Conservation (phyloP, 768 basidiomycete species). For the Tricholoma matsutake region DNA sequence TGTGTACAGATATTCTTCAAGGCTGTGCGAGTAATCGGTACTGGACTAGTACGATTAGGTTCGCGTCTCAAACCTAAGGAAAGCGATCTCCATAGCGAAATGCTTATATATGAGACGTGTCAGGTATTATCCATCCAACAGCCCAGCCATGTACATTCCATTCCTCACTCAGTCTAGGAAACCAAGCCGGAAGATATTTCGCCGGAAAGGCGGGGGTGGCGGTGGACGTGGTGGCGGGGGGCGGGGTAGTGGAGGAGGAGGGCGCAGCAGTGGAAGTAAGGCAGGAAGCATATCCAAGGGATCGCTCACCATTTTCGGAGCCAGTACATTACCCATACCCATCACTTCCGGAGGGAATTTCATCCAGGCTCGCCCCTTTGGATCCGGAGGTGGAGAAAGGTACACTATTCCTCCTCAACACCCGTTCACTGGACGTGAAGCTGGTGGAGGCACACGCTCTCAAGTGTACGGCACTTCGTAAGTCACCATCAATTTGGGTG, state of each 20-base stretch:
- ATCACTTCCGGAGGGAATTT: constrained; percentile 1
- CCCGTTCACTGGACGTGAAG: constrained; percentile 10
- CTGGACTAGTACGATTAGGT: no score
- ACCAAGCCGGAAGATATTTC: constrained; percentile 1
- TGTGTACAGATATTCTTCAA: no score
- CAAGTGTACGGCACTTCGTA: constrained; percentile 11
- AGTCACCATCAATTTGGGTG: constrained; percentile 6
- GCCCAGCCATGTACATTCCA: constrained; percentile 8
- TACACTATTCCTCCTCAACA: constrained; percentile 8
- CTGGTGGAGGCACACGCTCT: constrained; percentile 9
- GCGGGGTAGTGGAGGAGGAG: constrained; percentile 1
- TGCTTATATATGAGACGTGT: background rate
- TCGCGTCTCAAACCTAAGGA: no score
- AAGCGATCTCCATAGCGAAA: no score
- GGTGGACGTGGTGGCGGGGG: constrained; percentile 7
- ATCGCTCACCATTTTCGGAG: background rate
- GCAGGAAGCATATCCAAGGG: constrained; percentile 1
- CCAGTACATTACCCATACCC: background rate
- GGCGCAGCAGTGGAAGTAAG: background rate
- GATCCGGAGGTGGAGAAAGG: constrained; percentile 5
- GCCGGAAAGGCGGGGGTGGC: constrained; percentile 14
- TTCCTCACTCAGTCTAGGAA: background rate
- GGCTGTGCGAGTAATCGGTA: background rate
- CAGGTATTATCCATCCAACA: background rate
- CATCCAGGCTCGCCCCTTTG: constrained; percentile 4